Percentiles rank a stretch among this genome's conserved stretches.
These are phyloP conservation scores for Neurospora discreta DNA, from an alignment of 495 filamentous ascomycete species.

Conservation along the genomic window DNA sequence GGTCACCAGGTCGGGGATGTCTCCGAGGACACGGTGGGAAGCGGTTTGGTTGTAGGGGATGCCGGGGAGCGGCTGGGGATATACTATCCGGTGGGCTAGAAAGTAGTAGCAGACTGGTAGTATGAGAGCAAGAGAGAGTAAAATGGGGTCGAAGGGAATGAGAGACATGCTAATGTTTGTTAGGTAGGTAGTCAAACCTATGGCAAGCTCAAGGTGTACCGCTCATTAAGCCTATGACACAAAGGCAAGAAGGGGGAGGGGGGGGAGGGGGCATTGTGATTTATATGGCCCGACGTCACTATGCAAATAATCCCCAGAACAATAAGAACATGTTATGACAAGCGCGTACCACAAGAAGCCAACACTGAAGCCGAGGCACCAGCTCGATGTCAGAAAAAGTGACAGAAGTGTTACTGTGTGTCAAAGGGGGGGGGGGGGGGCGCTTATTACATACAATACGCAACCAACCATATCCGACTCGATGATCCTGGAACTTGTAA, in stretches of 20 bases:
- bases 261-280: neutral
- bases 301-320: neutral
- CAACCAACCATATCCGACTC: neutral
- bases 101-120: neutral
- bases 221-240: neutral
- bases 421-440: neutral
- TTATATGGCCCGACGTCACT: neutral
- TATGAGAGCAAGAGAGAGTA: neutral
- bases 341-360: neutral
- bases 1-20: slow-evolving; percentile 15
- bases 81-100: neutral
- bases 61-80: slow-evolving; percentile 21
- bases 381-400: neutral
- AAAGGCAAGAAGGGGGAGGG: neutral
- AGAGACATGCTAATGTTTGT: neutral
- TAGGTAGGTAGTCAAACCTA: neutral
- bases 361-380: neutral
- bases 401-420: neutral
- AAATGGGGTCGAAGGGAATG: neutral
- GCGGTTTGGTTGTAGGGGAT: slow-evolving; percentile 26
- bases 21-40: slow-evolving; percentile 17
- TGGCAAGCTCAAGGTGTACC: neutral
- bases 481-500: neutral
- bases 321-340: neutral
- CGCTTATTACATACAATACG: neutral